Base-by-base conservation (phyloP, 208 protist genomes). In the Leishmania gerbilli region DNA sequence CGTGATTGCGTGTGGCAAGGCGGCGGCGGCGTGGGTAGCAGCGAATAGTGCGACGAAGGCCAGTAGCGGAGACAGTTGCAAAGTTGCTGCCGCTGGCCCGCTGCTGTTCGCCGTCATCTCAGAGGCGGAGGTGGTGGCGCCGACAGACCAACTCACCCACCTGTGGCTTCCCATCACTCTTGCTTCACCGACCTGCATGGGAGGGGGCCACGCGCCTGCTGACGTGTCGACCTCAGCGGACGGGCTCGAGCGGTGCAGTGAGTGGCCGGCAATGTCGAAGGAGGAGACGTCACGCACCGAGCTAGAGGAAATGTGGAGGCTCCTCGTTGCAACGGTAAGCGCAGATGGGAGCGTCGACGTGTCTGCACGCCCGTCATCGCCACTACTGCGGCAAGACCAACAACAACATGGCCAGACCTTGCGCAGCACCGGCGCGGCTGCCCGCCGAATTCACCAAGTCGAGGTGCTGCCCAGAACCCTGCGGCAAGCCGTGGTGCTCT, bases 1-100 rank as follows among this genome's bases (percentile, higher is more conserved):
- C 7, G 88, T 94, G 27, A 86, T 96, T 37, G 85, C 90, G 13
- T 93, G 89, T 74, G 91, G 93, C 13, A 91, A 91, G 78, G 77
- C 82, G n/a, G 86, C 88, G 1, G 80, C 91, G 24, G 77, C 87
- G 49, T 88, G 87, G 81, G 77, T 85, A 27, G 84, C 84, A n/a
- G 84, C 84, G 60, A 87, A 89, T 74, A 79, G 72, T 55, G 45
- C 53, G 34, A 72, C 42, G n/a, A 47, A n/a, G 55, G 37, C 5
- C 75, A 8, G 56, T 37, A 68, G 62, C 64, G 58, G n/a, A 40
- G 60, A 34, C 77, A 5, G 21, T 55, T 27, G 47, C 69, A 31
- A 9, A 6, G 24, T 19, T 37, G 45, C 8, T 62, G 71, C 65
- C 55, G 15, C 49, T 17, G 56, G 1, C 45, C 11, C 78, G 76